A percentile compares a stretch with the other conserved stretches of the same genome.
phyloP scores from a whole-genome alignment of 1,284 basidiomycete genomes.

The Microstroma glucosiphilum region DNA sequence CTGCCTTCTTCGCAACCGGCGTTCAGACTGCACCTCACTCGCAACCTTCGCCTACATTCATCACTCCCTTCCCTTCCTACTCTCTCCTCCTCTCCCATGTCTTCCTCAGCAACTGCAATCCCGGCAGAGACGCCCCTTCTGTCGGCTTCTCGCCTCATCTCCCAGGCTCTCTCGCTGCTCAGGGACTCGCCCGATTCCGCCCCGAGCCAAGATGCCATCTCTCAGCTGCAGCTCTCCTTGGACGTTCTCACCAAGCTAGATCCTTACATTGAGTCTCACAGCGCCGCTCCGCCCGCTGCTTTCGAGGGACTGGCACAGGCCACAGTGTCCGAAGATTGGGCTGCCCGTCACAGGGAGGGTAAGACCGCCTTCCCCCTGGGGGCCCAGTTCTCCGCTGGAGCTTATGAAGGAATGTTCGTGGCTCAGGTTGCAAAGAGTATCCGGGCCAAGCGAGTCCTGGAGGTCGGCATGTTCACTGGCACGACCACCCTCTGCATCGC shows the following conservation, averaged over 20 bases:
- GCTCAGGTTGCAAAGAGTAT: slow-evolving; percentile 28
- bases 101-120: slow-evolving; percentile 7
- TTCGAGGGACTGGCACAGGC: slow-evolving; percentile 25
- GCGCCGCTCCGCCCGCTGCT: slow-evolving; percentile 19
- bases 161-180: slow-evolving; percentile 16
- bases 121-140: slow-evolving; percentile 27
- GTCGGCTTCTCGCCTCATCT: slow-evolving; percentile 21
- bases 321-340: slow-evolving; percentile 32
- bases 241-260: slow-evolving; percentile 24
- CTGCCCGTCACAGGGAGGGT: slow-evolving; percentile 18
- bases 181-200: slow-evolving; percentile 6
- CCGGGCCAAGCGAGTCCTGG: slow-evolving; percentile 27
- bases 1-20: neutral
- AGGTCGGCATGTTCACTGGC: slow-evolving; percentile 40
- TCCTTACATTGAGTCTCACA: slow-evolving; percentile 27
- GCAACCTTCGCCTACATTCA: neutral
- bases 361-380: slow-evolving; percentile 24
- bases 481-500: slow-evolving; percentile 38
- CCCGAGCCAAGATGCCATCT: slow-evolving; percentile 10
- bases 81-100: too few relatives aligned
- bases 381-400: slow-evolving; percentile 28
- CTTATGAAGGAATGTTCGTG: slow-evolving; percentile 34
- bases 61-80: too few relatives aligned
- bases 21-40: neutral
- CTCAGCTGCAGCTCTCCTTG: slow-evolving; percentile 21